Base-by-base conservation (phyloP, 2,329 filamentous ascomycete genomes). In the Pseudopyricularia cyperi region DNA sequence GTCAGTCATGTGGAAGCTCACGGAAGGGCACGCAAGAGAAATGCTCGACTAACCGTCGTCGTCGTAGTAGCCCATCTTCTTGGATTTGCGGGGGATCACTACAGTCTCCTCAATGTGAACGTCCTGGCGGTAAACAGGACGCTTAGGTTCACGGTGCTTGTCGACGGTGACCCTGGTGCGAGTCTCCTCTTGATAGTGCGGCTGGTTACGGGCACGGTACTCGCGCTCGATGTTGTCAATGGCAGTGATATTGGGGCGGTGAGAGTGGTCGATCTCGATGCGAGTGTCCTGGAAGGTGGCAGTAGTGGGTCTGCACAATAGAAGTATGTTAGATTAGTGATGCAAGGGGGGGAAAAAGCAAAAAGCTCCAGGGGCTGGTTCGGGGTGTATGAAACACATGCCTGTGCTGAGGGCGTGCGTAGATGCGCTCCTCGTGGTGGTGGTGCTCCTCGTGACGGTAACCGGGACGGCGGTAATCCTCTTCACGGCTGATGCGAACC, bases 401-500 rank as follows among this genome's bases (percentile, higher is more conserved):
- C 39, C 39, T 44, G 39, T 24, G 19, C 39, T 44, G 39, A 44
- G 39, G 39, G 9, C 24, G 11, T 44, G 39, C 49, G 34, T 62
- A 81, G 77, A 71, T 74, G 66, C 67, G 68, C 58, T 80, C 72
- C 64, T 80, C 72, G 58, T 67, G 69, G 65, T 72, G 69, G 65
- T 72, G 69, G 66, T 44, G 39, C 39, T 44, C 39, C 39, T 44
- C 39, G 39, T 74, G 71, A 65, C 74, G 74, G 72, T 74, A 75
- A 69, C 77, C 79, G 75, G 84, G 80, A 79, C 82, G 83, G 76
- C 77, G 82, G 74, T 82, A 75, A 70, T 44, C 82, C 75, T 87
- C 82, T 74, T 87, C 82, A 74, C 78, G 81, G 73, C 87, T 82
- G 71, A 86, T 85, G 65, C 71, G 78, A 75, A 94, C 80, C 77